Evolutionary conservation across 2,329 filamentous ascomycete genomes (phyloP).

Genomic region (Aspergillus sp.): DNA sequence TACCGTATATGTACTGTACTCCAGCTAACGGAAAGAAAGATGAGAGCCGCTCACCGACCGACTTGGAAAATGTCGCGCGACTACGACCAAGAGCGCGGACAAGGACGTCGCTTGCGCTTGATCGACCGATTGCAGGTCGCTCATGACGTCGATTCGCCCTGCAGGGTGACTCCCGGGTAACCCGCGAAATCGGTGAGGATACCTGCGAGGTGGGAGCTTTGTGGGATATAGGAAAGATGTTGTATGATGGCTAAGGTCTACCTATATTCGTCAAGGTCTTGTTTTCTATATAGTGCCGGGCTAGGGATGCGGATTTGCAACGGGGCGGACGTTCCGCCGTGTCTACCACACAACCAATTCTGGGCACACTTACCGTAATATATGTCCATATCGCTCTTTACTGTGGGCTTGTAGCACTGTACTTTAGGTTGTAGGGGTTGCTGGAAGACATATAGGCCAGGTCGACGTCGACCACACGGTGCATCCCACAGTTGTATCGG

Average conservation of each 20-base stretch:
- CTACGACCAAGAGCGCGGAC: neutral
- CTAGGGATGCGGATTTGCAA: neutral
- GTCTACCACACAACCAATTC: neutral
- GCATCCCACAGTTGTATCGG: neutral
- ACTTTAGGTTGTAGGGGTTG: neutral
- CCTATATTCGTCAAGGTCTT: no score
- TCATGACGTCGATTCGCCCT: neutral
- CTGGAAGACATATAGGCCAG: neutral
- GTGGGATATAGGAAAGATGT: neutral
- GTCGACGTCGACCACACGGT: neutral
- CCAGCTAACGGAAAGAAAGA: neutral
- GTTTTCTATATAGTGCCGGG: no score
- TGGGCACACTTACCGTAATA: neutral
- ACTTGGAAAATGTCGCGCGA: constrained; percentile 1
- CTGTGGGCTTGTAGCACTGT: neutral
- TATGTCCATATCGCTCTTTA: neutral
- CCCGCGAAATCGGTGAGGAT: neutral
- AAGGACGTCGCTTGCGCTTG: constrained; percentile 1
- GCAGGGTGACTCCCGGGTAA: neutral
- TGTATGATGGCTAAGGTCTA: no score
- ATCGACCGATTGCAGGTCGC: neutral
- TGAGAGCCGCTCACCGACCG: constrained; percentile 1
- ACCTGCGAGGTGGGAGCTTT: neutral
- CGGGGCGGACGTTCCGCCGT: neutral
- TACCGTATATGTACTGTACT: no score